phyloP scores from a whole-genome alignment of 75 land plant genomes.

The Pinus tabuliformis region DNA sequence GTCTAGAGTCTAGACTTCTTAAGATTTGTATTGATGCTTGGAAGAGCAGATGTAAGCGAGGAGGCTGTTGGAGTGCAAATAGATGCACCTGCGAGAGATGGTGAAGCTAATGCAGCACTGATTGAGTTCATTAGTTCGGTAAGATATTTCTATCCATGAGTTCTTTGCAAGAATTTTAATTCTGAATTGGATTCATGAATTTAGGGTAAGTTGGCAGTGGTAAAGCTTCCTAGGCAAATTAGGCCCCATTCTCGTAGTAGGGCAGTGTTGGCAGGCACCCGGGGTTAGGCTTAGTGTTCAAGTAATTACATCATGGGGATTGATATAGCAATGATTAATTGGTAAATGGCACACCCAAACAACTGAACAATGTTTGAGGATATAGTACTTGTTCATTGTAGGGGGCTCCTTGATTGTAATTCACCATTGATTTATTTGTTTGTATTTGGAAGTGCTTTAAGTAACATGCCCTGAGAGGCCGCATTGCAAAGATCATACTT shows the following conservation, averaged over 20 bases:
- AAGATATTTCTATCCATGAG: background rate
- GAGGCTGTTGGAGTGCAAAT: constrained; percentile 87
- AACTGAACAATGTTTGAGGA: too few relatives aligned
- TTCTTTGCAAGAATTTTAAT: background rate
- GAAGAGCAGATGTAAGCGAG: constrained; percentile 61
- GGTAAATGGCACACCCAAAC: too few relatives aligned
- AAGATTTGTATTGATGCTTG: constrained; percentile 4
- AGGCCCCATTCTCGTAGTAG: background rate
- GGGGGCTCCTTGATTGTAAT: background rate
- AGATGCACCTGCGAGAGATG: constrained; percentile 84
- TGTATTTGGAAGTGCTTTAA: background rate
- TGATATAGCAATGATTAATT: too few relatives aligned
- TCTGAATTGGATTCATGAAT: background rate
- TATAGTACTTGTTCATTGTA: background rate
- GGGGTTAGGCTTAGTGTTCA: background rate
- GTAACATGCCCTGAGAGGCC: too few relatives aligned
- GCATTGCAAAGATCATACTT: too few relatives aligned
- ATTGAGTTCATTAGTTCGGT: constrained; percentile 74
- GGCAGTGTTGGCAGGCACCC: background rate
- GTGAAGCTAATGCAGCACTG: constrained; percentile 88
- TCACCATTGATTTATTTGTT: background rate
- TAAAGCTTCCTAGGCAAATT: background rate
- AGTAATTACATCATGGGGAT: too few relatives aligned
- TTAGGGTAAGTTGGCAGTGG: background rate
- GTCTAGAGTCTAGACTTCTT: background rate